Evolutionary conservation across 768 basidiomycete genomes (phyloP).

Genomic region (Termitomyces sp.): DNA sequence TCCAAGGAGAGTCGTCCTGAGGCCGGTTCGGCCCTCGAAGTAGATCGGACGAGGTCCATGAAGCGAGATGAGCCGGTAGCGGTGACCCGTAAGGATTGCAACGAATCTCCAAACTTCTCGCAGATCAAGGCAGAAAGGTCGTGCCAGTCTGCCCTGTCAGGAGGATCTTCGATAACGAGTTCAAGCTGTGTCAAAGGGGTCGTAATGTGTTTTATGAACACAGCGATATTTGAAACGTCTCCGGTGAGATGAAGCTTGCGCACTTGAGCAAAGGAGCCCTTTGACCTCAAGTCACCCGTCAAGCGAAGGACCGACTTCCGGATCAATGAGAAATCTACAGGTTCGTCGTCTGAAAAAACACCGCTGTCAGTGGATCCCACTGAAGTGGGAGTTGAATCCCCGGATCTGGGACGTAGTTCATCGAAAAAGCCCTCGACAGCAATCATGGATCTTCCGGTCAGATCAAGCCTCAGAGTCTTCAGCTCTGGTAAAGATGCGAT

Average conservation of each 20-base stretch:
- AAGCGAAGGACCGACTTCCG: conserved; percentile 68
- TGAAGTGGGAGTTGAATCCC: conserved; percentile 69
- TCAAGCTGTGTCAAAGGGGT: conserved; percentile 68
- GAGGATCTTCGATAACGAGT: conserved; percentile 78
- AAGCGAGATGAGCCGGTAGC: conserved; percentile 76
- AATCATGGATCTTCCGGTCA: conserved; percentile 63
- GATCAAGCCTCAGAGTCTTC: conserved; percentile 66
- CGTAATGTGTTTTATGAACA: conserved; percentile 69
- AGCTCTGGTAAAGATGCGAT: conserved; percentile 61
- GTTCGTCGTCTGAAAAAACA: conserved; percentile 75
- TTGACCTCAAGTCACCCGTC: conserved; percentile 57
- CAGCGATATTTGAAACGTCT: conserved; percentile 64
- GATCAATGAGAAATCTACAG: conserved; percentile 73
- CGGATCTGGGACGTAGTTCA: conserved; percentile 61
- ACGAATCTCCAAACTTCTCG: conserved; percentile 56
- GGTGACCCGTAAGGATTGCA: conserved; percentile 59
- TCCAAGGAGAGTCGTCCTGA: conserved; percentile 62
- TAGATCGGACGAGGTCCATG: conserved; percentile 77
- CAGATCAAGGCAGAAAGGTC: conserved; percentile 64
- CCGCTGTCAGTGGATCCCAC: conserved; percentile 71
- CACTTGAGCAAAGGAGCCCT: conserved; percentile 57
- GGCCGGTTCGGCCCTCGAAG: conserved; percentile 62
- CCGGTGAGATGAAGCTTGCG: conserved; percentile 67
- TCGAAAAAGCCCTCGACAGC: conserved; percentile 84
- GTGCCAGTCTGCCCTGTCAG: conserved; percentile 72